Percentiles rank a stretch among this genome's conserved stretches.
Evolutionary conservation across 305 asterid genomes (phyloP).

Genomic region (Fraxinus paxiana): DNA sequence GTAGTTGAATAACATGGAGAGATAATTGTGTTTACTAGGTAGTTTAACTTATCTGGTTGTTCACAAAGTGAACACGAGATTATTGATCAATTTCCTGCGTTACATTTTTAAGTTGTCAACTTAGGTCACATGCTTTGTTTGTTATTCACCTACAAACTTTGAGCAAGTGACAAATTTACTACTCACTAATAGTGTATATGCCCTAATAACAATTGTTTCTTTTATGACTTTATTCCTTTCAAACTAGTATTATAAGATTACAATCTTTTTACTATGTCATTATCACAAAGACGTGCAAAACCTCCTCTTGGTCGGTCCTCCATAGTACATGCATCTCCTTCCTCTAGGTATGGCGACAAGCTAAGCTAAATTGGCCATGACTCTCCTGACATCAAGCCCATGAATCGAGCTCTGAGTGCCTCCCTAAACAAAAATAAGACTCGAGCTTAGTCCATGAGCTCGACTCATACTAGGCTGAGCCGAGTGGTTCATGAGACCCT

Average conservation of each 20-base stretch:
- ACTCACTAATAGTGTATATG: background rate
- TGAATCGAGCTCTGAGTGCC: background rate
- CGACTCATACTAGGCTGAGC: background rate
- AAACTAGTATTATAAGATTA: background rate
- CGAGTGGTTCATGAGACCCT: background rate
- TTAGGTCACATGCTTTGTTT: background rate
- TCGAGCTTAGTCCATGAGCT: background rate
- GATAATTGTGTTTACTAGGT: background rate
- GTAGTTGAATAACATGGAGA: background rate
- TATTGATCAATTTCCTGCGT: background rate
- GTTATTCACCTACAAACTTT: background rate
- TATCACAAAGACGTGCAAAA: background rate
- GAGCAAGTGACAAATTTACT: background rate
- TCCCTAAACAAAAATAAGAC: background rate
- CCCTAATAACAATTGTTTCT: background rate
- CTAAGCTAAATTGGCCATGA: background rate
- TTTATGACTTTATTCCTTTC: background rate
- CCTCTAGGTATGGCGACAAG: background rate
- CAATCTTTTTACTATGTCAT: background rate
- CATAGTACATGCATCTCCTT: background rate
- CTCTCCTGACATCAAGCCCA: background rate
- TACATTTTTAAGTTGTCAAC: background rate
- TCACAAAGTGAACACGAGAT: background rate
- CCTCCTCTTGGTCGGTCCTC: background rate
- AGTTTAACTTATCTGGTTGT: background rate